phyloP scores from a whole-genome alignment of 176 grass and related monocot species.

The Melocanna baccifera region DNA sequence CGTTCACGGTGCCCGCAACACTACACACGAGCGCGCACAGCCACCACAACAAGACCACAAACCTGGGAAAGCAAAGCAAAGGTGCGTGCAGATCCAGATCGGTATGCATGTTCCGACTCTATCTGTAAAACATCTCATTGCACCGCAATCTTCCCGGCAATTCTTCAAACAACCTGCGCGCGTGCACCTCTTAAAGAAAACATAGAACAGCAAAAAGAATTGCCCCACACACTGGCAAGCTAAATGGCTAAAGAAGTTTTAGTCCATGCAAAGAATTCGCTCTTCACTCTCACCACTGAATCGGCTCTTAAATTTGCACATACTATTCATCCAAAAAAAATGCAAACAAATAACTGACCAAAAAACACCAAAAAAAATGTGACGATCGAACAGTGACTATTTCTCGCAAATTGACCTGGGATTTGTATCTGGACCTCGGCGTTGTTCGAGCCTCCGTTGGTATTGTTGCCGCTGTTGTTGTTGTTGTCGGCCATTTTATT shows the following conservation, averaged over 20 bases:
- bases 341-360: not conserved
- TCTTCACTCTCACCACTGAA: not conserved
- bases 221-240: not conserved
- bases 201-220: not conserved
- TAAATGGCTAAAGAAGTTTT: not conserved
- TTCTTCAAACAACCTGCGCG: not conserved
- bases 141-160: not conserved
- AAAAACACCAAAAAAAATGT: not conserved
- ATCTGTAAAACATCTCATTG: not conserved
- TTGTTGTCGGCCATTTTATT: slow-evolving; percentile 39
- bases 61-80: not conserved
- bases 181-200: not conserved
- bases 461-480: slow-evolving; percentile 5
- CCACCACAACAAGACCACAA: too few species aligned
- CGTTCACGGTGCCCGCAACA: not conserved
- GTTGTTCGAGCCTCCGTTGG: not conserved
- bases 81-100: too few species aligned
- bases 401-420: slow-evolving; percentile 7
- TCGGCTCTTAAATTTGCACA: not conserved
- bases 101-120: not conserved
- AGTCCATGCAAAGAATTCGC: not conserved
- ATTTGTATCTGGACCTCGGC: slow-evolving; percentile 52
- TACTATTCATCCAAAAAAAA: not conserved
- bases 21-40: not conserved
- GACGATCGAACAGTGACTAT: not conserved